Percentiles rank a stretch among this genome's conserved stretches.
Conservation (phyloP, 352 stramenopile species). For the Saprolegnia parasitica region DNA sequence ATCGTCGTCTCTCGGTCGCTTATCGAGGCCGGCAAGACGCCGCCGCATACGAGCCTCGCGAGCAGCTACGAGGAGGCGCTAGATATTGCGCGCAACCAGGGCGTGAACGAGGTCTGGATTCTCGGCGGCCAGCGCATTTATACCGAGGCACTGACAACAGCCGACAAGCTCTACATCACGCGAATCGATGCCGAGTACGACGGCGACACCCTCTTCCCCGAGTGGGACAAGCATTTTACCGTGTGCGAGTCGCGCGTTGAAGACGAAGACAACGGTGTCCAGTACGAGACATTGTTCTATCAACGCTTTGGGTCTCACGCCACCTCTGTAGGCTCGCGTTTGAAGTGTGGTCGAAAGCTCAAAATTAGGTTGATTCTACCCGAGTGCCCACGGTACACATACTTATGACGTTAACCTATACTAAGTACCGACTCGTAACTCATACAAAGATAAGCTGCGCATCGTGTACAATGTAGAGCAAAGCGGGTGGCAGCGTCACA, state of each 20-base stretch:
- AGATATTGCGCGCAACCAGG: neutral
- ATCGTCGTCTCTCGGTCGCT: slow-evolving; percentile 49
- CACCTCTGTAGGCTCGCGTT: no score
- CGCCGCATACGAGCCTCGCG: neutral
- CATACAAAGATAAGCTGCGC: no score
- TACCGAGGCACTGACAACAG: slow-evolving; percentile 41
- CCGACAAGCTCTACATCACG: slow-evolving; percentile 44
- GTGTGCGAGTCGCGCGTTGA: slow-evolving; percentile 7
- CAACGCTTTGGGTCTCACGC: no score
- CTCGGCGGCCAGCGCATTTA: slow-evolving; percentile 58
- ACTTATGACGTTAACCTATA: no score
- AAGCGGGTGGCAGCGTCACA: neutral
- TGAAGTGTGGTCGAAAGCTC: no score
- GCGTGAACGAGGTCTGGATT: slow-evolving; percentile 43
- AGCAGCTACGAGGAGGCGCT: slow-evolving; percentile 21
- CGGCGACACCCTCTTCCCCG: slow-evolving; percentile 56
- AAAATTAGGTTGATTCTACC: no score
- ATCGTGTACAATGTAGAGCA: slow-evolving; percentile 4
- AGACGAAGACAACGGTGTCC: slow-evolving; percentile 14
- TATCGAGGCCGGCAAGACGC: neutral
- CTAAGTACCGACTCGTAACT: no score
- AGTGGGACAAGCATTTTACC: slow-evolving; percentile 19
- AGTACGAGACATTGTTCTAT: no score
- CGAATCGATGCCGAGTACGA: slow-evolving; percentile 48
- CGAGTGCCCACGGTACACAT: no score